These are phyloP conservation scores for Viola pubescens DNA, from an alignment of 441 rosid genomes.

Conservation along the genomic window DNA sequence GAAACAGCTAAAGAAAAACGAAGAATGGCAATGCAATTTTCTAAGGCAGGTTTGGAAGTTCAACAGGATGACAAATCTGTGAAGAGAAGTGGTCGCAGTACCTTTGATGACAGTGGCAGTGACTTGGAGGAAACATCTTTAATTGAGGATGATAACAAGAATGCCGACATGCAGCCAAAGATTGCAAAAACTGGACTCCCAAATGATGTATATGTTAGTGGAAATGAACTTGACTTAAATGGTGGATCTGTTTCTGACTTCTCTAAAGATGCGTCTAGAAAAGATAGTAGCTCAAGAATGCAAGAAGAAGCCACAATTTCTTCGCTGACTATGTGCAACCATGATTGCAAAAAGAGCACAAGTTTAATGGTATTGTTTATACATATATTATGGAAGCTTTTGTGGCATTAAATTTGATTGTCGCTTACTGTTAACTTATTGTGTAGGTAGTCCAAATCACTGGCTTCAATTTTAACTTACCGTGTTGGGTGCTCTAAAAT, in stretches of 20 bases:
- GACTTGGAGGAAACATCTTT: conserved; percentile 9
- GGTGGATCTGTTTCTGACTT: conserved; percentile 14
- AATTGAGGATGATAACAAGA: conserved; percentile 10
- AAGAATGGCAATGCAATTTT: conserved; percentile 45
- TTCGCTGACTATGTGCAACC: conserved; percentile 6
- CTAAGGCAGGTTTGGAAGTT: conserved; percentile 47
- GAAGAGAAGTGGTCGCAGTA: conserved; percentile 15
- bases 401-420: not conserved
- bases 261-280: conserved; percentile 18
- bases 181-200: conserved; percentile 20
- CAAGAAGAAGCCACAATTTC: conserved; percentile 16
- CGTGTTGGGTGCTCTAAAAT: too few species aligned
- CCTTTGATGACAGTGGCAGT: conserved; percentile 18
- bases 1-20: conserved; percentile 57
- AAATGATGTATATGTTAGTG: conserved; percentile 14
- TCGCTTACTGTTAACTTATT: too few species aligned
- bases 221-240: conserved; percentile 13
- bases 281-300: conserved; percentile 10
- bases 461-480: too few species aligned
- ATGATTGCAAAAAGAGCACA: conserved; percentile 17
- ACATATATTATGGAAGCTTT: not conserved
- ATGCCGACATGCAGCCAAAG: conserved; percentile 16
- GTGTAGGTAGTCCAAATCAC: too few species aligned
- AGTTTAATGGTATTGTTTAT: conserved; percentile 28
- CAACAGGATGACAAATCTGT: conserved; percentile 23